Base-by-base conservation (phyloP, 1,139 yeast genomes). In the Debaryomyces sp. region DNA sequence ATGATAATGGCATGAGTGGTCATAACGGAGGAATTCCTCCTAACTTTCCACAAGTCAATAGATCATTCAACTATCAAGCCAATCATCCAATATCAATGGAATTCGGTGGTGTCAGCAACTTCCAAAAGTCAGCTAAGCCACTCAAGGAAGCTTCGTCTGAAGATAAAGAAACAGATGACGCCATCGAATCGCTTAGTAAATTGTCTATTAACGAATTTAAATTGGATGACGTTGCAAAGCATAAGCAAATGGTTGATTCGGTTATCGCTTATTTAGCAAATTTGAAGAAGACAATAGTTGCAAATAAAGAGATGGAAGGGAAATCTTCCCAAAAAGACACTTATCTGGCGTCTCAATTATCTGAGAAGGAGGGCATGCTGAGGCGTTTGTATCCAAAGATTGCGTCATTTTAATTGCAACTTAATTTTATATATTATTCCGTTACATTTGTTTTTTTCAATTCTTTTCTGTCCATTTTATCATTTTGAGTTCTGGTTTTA, bases 101-200 rank as follows among this genome's bases (percentile, higher is more conserved):
- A 41, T 75, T 71, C 54, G 74, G 73, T 43, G 77, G 76, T 32
- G 71, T 75, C 43, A 71, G 77, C 21, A 63, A 65, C 46, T 60
- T 54, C 51, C 80, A 75, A 55, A 75, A 70, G 56, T 58, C 77
- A 13, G 71, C 68, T 5, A 70, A 69, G 54, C 47, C 55, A 18
- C 50, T 50, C 30, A 42, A 39, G 15, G 52, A 51, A 1, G 59
- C 49, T 13, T 36, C 21, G 18, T 49, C 48, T 22, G 46, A 27
- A 5, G 44, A 48, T 7, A 48, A 41, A 12, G 46, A 45, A n/a
- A 54, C 54, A 26, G 66, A 58, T 18, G 61, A 59, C 5, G 45
- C 60, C 12, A 60, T 56, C 2, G 57, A 53, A 21, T 50, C 60
- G 50, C 57, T 67, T 43, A 41, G 13, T 12, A 58, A 61, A 36